Percentiles rank a stretch among this genome's conserved stretches.
phyloP scores from a whole-genome alignment of 2,329 filamentous ascomycete species.

The Penicillium sclerotigenum region DNA sequence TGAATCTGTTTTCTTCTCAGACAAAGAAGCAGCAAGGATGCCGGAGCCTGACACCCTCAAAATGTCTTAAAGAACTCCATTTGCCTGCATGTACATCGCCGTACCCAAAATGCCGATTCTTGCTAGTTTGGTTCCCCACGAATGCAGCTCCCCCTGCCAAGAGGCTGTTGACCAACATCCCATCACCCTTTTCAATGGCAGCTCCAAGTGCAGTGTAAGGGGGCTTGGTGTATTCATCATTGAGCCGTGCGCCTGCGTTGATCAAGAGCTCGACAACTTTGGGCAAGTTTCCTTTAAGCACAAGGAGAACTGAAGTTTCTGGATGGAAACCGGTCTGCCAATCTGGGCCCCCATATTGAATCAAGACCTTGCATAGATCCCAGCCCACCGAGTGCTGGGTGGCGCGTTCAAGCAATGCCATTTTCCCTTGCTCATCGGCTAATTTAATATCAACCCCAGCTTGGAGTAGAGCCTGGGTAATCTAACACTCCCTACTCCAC shows the following conservation, averaged over 20 bases:
- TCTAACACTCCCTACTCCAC: neutral
- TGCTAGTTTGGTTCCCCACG: neutral
- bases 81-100: neutral
- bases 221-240: conserved; percentile 1
- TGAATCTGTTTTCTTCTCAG: neutral
- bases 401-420: neutral
- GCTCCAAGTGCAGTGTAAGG: conserved; percentile 11
- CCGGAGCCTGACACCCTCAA: neutral
- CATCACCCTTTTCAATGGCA: conserved; percentile 8
- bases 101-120: neutral
- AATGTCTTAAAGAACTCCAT: neutral
- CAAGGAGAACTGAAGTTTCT: conserved; percentile 1
- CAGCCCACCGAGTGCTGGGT: no score
- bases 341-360: neutral
- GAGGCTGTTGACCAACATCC: neutral
- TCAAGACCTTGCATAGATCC: neutral
- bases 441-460: neutral
- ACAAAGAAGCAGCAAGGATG: neutral
- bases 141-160: neutral
- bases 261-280: conserved; percentile 12
- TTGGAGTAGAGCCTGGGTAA: neutral
- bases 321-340: neutral
- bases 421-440: neutral
- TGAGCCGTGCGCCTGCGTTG: conserved; percentile 5
- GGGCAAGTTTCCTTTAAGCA: neutral